phyloP scores from a whole-genome alignment of 2,329 filamentous ascomycete species.

The Orbilia brochopaga region DNA sequence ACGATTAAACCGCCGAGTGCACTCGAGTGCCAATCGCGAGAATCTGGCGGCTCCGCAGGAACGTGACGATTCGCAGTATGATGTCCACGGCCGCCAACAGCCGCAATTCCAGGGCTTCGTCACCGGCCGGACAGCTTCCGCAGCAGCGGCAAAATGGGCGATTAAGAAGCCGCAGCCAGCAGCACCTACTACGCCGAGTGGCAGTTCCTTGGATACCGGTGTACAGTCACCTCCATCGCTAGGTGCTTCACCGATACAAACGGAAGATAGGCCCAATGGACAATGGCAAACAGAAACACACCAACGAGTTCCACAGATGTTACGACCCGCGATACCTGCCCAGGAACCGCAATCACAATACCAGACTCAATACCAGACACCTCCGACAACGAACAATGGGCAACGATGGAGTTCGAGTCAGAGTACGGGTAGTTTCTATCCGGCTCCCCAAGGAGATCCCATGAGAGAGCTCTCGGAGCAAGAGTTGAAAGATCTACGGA shows the following conservation, averaged over 20 bases:
- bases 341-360: neutral
- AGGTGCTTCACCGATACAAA: neutral
- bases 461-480: neutral
- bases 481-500: neutral
- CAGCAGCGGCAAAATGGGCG: constrained; percentile 30
- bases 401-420: neutral
- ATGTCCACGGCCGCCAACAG: constrained; percentile 12
- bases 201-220: neutral
- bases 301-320: no score
- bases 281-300: neutral
- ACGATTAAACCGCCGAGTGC: constrained; percentile 38
- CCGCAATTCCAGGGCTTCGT: constrained; percentile 25
- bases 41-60: constrained; percentile 32
- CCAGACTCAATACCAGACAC: neutral
- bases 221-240: neutral
- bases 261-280: neutral
- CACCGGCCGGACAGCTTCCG: constrained; percentile 4
- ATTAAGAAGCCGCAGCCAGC: constrained; percentile 22
- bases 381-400: neutral
- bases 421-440: neutral
- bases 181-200: constrained; percentile 6
- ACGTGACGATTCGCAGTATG: constrained; percentile 23
- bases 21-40: constrained; percentile 42
- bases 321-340: neutral
- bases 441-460: neutral